Evolutionary conservation across 1,284 basidiomycete genomes (phyloP).

Genomic region (Meira miltonrushii): DNA sequence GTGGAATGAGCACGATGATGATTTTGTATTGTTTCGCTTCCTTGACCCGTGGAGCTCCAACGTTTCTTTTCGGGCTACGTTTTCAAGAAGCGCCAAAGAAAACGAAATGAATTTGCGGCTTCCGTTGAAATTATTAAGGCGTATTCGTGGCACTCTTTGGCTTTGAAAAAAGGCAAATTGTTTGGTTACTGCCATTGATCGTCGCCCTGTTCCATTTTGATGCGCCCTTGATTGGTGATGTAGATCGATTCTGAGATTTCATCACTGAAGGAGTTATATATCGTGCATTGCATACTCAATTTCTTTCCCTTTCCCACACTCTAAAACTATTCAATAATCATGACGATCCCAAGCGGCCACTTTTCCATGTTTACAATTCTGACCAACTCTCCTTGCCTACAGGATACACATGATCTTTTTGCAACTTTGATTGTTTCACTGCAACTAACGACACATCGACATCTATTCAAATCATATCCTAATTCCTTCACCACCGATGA

Average conservation of each 20-base stretch:
- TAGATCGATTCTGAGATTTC: not conserved
- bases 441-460: conserved; percentile 79
- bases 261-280: not conserved
- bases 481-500: conserved; percentile 97
- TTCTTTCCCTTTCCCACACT: not conserved
- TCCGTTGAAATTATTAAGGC: too few relatives aligned
- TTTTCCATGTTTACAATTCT: conserved; percentile 9
- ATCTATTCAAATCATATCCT: conserved; percentile 89
- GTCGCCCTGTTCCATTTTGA: not conserved
- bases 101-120: too few relatives aligned
- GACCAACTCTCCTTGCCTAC: conserved; percentile 15
- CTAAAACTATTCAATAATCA: not conserved
- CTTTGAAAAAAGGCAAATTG: not conserved
- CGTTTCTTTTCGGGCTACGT: too few relatives aligned
- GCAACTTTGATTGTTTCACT: conserved; percentile 93
- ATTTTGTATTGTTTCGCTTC: too few relatives aligned
- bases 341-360: not conserved
- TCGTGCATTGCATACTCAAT: not conserved
- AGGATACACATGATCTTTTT: conserved; percentile 98
- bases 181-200: not conserved
- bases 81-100: too few relatives aligned
- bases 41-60: too few relatives aligned
- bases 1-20: too few relatives aligned
- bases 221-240: not conserved
- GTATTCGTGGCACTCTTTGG: too few relatives aligned